phyloP scores from a whole-genome alignment of 192 early-diverging fungal genomes.

The Mortierella alpina region DNA sequence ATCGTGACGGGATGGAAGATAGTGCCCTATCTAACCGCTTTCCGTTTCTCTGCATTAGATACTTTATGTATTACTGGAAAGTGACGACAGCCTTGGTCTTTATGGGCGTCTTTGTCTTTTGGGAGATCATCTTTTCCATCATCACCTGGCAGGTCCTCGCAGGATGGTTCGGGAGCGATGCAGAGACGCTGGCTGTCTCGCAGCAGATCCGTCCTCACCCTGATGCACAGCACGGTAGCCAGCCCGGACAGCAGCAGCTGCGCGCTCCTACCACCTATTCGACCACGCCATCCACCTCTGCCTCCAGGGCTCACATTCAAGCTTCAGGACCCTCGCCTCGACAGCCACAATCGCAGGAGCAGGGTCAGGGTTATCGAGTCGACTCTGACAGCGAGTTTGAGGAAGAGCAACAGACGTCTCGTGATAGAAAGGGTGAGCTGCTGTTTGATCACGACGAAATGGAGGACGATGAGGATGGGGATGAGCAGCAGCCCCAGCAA shows the following conservation, averaged over 20 bases:
- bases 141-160: constrained; percentile 60
- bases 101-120: constrained; percentile 55
- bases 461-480: constrained; percentile 31
- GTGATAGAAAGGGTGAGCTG: not conserved
- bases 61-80: constrained; percentile 65
- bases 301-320: constrained; percentile 8
- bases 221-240: constrained; percentile 8
- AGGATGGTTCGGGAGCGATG: constrained; percentile 50
- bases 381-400: constrained; percentile 44
- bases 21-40: not conserved
- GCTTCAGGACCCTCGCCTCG: constrained; percentile 12
- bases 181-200: constrained; percentile 40
- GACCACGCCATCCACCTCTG: not conserved
- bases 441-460: constrained; percentile 28
- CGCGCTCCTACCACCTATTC: constrained; percentile 19
- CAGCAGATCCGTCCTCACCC: constrained; percentile 25
- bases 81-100: constrained; percentile 59
- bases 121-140: constrained; percentile 61
- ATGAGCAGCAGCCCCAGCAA: constrained; percentile 6
- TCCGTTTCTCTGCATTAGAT: constrained; percentile 25
- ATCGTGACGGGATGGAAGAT: not conserved
- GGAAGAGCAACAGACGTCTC: constrained; percentile 21
- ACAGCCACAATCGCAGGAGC: constrained; percentile 43
- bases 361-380: not conserved
- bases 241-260: constrained; percentile 8